phyloP scores from a whole-genome alignment of 2,329 filamentous ascomycete genomes.

The Talaromyces sp. region DNA sequence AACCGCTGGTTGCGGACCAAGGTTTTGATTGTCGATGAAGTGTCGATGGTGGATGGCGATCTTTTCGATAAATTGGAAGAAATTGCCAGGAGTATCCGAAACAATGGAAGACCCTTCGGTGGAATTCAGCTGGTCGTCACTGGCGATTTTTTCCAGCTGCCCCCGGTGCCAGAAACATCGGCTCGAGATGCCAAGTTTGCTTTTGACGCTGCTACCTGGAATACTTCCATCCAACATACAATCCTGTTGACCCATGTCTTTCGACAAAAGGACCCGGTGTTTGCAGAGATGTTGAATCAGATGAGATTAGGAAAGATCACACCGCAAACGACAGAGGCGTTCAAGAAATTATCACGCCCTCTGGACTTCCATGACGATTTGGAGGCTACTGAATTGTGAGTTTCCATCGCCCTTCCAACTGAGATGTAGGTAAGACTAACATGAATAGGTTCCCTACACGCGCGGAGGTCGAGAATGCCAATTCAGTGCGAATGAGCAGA shows the following conservation, averaged over 20 bases:
- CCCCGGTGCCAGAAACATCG: constrained; percentile 76
- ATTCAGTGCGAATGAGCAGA: constrained; percentile 68
- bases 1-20: constrained; percentile 86
- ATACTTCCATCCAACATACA: constrained; percentile 87
- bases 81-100: constrained; percentile 79
- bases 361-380: constrained; percentile 71
- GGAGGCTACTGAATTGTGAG: constrained; percentile 78
- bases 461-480: constrained; percentile 83
- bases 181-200: constrained; percentile 78
- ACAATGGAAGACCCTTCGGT: constrained; percentile 89
- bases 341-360: constrained; percentile 69
- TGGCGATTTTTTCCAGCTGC: constrained; percentile 95
- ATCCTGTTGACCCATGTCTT: constrained; percentile 95
- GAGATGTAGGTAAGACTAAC: constrained; percentile 25
- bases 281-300: constrained; percentile 94
- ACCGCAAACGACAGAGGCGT: constrained; percentile 71
- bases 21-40: constrained; percentile 85
- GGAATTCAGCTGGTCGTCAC: constrained; percentile 95
- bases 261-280: constrained; percentile 85
- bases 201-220: constrained; percentile 91
- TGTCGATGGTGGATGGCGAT: constrained; percentile 98
- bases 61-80: constrained; percentile 94
- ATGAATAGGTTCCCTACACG: constrained; percentile 75
- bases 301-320: constrained; percentile 87
- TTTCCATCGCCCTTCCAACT: not conserved